phyloP scores from a whole-genome alignment of 1,284 basidiomycete genomes.

The Tilletia walkeri region DNA sequence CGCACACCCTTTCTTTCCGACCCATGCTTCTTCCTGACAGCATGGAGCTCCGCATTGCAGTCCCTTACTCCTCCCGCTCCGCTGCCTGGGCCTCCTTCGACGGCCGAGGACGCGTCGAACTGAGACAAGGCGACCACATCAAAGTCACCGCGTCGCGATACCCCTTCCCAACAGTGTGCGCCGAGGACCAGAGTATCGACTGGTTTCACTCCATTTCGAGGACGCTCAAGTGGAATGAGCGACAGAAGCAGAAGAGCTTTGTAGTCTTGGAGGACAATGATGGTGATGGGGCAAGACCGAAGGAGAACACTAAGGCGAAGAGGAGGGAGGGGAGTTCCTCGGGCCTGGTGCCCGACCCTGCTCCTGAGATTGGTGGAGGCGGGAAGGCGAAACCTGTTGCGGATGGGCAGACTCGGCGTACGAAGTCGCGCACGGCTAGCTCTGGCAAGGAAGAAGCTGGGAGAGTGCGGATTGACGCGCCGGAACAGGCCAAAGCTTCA shows the following conservation, averaged over 20 bases:
- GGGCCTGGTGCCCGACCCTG: not conserved
- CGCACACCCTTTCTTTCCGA: constrained; percentile 95
- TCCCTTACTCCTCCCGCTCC: constrained; percentile 95
- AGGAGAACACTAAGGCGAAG: constrained; percentile 1
- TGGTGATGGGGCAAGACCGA: constrained; percentile 19
- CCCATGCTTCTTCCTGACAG: constrained; percentile 94
- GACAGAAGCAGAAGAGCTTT: constrained; percentile 53
- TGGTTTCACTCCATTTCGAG: constrained; percentile 97
- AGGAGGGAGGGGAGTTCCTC: not conserved
- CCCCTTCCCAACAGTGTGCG: constrained; percentile 97
- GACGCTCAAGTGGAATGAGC: constrained; percentile 76
- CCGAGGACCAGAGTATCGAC: constrained; percentile 92
- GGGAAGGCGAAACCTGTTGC: not conserved
- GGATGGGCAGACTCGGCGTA: not conserved
- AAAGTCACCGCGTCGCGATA: constrained; percentile 97
- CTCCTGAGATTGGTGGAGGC: not conserved
- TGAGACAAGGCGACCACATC: constrained; percentile 87
- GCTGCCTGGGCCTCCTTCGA: constrained; percentile 99
- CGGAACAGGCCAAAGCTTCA: not conserved
- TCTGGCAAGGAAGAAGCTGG: constrained; percentile 6
- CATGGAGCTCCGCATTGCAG: constrained; percentile 96
- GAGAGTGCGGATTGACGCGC: not conserved
- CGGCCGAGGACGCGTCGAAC: constrained; percentile 89
- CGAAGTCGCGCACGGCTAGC: constrained; percentile 22
- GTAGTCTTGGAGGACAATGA: constrained; percentile 73